These are phyloP conservation scores for Streptanthus diversifolius DNA, from an alignment of 345 rosid genomes.

Conservation along the genomic window DNA sequence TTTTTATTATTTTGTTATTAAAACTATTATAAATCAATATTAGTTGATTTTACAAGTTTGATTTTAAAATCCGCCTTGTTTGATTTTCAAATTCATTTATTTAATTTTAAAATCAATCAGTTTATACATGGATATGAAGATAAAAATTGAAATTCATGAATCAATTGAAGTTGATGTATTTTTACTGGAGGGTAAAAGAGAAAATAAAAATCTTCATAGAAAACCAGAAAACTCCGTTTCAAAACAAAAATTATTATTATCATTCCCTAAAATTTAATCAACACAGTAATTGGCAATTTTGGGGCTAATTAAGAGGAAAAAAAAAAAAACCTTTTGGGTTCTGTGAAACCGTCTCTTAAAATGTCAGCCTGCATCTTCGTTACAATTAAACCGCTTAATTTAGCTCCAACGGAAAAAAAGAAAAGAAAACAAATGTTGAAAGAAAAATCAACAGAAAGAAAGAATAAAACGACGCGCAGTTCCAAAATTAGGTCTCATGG, in stretches of 20 bases:
- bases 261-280: neutral
- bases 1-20: too few relatives aligned
- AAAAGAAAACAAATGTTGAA: neutral
- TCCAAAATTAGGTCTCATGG: conserved; percentile 22
- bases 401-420: conserved; percentile 15
- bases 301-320: neutral
- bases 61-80: neutral
- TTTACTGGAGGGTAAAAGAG: neutral
- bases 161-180: neutral
- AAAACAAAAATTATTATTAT: neutral
- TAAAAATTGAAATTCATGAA: neutral
- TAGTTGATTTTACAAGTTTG: neutral
- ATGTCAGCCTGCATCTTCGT: neutral
- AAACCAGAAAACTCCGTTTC: neutral
- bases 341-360: neutral
- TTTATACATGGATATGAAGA: neutral
- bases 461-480: conserved; percentile 12
- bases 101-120: neutral
- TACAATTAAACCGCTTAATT: conserved; percentile 4
- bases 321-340: neutral
- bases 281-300: neutral
- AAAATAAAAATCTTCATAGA: neutral
- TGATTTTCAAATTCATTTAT: neutral
- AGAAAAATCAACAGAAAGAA: neutral
- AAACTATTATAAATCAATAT: too few relatives aligned